phyloP scores from a whole-genome alignment of 768 basidiomycete genomes.

The Leccinum barrowsii region DNA sequence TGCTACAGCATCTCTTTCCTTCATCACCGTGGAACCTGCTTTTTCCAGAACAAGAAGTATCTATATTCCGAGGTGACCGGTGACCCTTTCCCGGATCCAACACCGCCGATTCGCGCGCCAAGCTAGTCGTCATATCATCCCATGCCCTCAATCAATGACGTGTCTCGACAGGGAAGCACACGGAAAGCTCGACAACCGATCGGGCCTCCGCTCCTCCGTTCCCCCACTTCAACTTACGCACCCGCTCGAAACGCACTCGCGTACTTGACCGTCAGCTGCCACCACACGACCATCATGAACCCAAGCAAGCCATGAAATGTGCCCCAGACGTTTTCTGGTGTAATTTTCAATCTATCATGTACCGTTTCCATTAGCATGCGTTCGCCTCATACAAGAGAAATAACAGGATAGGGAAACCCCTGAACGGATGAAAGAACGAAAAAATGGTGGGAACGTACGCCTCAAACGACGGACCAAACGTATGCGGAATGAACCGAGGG shows the following conservation, averaged over 20 bases:
- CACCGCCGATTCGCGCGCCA: background rate
- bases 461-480: constrained; percentile 61
- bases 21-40: background rate
- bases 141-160: background rate
- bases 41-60: background rate
- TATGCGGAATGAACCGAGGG: constrained; percentile 75
- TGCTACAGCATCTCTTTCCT: background rate
- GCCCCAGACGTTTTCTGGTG: constrained; percentile 75
- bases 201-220: background rate
- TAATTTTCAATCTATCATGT: constrained; percentile 39
- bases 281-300: constrained; percentile 73
- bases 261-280: constrained; percentile 68
- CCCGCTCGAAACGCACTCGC: constrained; percentile 37
- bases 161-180: background rate
- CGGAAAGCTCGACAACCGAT: background rate
- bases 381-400: background rate
- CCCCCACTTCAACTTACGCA: background rate
- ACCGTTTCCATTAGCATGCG: background rate
- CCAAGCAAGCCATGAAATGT: constrained; percentile 68
- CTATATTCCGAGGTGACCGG: background rate
- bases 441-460: constrained; percentile 39
- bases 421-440: background rate
- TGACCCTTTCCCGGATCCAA: background rate
- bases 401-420: background rate
- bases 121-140: background rate